Evolutionary conservation across 2,329 filamentous ascomycete genomes (phyloP), one percentile per base, ranked within the genome.

Genomic region (Aspergillus pseudoglaucus): DNA sequence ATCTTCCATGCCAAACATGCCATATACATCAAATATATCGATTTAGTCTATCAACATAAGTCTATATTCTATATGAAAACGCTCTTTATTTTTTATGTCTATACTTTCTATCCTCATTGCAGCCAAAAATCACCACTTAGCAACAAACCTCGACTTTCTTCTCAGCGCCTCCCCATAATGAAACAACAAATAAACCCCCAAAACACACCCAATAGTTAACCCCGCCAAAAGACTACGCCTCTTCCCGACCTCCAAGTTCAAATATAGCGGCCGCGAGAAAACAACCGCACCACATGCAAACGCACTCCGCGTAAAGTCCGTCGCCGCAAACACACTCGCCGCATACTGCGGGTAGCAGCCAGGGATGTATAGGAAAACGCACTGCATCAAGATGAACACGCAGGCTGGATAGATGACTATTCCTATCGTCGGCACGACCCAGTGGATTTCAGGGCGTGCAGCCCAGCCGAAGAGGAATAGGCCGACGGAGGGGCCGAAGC

Each of bases 401-500:
- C 58, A 47, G 2, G 60, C 57, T 2, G 59, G 59, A 57, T 69
- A 72, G 47, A 73, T 59, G 18, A 59, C 54, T 3, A 72, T 61
- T 3, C 69, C 72, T 10, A 72, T 58, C 4, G 66, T 61, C 3
- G 47, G 60, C 12, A 61, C 62, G n/a, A 63, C 62, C 63, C 61
- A 66, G 42, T 64, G 58, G 18, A 64, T 51, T 0, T 47, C 33
- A 0, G 50, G 25, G 4, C 51, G 48, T 2, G 59, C 47, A 1
- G 54, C 42, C 54, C 50, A 58, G 4, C 41, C 58, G 18, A 60
- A 82, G 47, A 82, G 61, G 69, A 83, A 82, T 3, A 83, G 67
- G 10, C 79, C 78, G n/a, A 79, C 71, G 0, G 79, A 74, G 0
- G 79, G 75, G 1, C 75, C 74, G 50, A 81, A 71, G 45, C 72